A percentile compares a stretch with the other conserved stretches of the same genome.
Conservation (phyloP, 2,329 filamentous ascomycete species). For the Stagonosporopsis chrysanthemi region DNA sequence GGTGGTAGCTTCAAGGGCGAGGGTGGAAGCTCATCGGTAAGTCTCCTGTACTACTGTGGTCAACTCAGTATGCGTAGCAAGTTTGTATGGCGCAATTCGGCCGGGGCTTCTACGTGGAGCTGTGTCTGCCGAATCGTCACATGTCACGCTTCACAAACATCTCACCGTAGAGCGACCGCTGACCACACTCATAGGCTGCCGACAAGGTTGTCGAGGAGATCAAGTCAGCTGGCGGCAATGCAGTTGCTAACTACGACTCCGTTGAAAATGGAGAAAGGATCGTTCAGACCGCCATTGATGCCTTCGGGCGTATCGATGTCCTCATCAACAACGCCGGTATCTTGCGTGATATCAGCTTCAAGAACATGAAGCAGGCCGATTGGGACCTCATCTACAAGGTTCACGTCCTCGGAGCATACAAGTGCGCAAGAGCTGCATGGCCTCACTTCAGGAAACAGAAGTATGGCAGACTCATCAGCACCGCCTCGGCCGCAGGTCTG, state of each 20-base stretch:
- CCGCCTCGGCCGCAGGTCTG: conserved; percentile 91
- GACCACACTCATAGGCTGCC: conserved; percentile 66
- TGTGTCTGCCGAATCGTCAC: neutral
- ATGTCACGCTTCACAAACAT: conserved; percentile 6
- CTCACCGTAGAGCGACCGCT: conserved; percentile 12
- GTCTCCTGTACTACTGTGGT: conserved; percentile 25
- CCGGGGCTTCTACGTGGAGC: neutral
- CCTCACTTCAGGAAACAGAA: conserved; percentile 98
- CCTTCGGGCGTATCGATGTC: conserved; percentile 87
- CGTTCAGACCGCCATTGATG: conserved; percentile 84
- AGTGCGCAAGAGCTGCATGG: conserved; percentile 94
- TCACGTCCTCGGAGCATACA: conserved; percentile 93
- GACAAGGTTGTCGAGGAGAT: conserved; percentile 86
- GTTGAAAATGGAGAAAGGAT: conserved; percentile 94
- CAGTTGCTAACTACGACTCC: conserved; percentile 95
- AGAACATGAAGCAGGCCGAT: conserved; percentile 97
- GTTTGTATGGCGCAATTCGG: neutral
- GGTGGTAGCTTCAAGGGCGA: conserved; percentile 94
- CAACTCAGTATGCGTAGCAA: neutral
- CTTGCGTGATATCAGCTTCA: conserved; percentile 93
- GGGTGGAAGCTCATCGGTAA: conserved; percentile 83
- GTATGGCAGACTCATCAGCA: conserved; percentile 96
- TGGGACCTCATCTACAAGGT: conserved; percentile 96
- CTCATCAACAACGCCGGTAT: conserved; percentile 99
- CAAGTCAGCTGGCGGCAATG: conserved; percentile 88